These are phyloP conservation scores for Stylonectria norvegica DNA, from an alignment of 2,329 filamentous ascomycete genomes.

Conservation along the genomic window DNA sequence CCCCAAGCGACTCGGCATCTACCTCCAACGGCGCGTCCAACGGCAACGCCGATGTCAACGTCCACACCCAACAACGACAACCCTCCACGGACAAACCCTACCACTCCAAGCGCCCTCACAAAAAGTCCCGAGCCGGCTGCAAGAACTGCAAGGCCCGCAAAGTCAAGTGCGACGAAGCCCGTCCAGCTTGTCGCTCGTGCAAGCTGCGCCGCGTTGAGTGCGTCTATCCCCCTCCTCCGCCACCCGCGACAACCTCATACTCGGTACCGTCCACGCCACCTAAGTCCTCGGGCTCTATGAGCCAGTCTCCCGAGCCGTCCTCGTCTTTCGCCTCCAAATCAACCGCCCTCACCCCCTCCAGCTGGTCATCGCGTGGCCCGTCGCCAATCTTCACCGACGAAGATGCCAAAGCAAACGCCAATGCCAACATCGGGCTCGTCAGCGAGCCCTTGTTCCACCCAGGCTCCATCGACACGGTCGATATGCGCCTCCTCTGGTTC, in stretches of 20 bases:
- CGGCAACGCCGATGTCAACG: not conserved
- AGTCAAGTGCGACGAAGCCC: slow-evolving; percentile 53
- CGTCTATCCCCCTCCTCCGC: slow-evolving; percentile 37
- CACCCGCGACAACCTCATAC: slow-evolving; percentile 7
- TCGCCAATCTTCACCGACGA: not conserved
- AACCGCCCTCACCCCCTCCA: not conserved
- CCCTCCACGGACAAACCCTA: slow-evolving; percentile 25
- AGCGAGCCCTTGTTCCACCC: slow-evolving; percentile 31
- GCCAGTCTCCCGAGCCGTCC: slow-evolving; percentile 1
- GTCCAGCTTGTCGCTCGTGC: slow-evolving; percentile 49
- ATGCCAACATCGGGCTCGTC: no score
- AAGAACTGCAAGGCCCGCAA: slow-evolving; percentile 53
- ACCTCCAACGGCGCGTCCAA: not conserved
- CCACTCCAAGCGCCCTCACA: slow-evolving; percentile 50
- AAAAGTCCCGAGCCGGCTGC: slow-evolving; percentile 53
- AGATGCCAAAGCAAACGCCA: not conserved
- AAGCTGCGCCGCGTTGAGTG: slow-evolving; percentile 46
- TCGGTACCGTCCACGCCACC: slow-evolving; percentile 2
- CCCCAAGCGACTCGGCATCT: not conserved
- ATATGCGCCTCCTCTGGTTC: slow-evolving; percentile 56
- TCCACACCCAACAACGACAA: not conserved
- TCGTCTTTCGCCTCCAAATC: not conserved
- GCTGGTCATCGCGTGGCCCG: not conserved
- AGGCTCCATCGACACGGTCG: slow-evolving; percentile 34
- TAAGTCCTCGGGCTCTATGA: not conserved